These are phyloP conservation scores for Coriolopsis trogii DNA, from an alignment of 1,284 basidiomycete species.

Conservation along the genomic window DNA sequence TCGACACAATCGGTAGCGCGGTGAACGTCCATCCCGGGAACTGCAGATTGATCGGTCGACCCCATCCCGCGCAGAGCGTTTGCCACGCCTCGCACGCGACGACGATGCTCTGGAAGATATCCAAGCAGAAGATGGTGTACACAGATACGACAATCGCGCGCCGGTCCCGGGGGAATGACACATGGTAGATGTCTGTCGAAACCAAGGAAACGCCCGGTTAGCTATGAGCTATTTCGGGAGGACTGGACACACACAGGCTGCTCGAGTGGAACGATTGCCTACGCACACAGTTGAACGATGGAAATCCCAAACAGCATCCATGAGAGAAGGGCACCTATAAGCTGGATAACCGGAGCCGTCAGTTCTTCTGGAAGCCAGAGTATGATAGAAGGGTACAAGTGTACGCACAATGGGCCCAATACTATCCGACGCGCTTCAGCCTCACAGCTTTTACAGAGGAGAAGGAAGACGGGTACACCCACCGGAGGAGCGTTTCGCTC, in stretches of 20 bases:
- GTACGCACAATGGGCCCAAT: slow-evolving; percentile 8
- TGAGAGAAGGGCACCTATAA: slow-evolving; percentile 9
- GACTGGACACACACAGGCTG: too few relatives aligned
- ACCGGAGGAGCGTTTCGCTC: slow-evolving; percentile 7
- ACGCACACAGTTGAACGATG: slow-evolving; percentile 9
- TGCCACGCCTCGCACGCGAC: slow-evolving; percentile 7
- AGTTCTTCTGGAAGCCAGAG: neutral
- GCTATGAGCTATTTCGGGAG: too few relatives aligned
- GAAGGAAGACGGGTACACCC: neutral
- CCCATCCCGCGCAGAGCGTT: slow-evolving; percentile 9
- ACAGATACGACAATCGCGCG: neutral
- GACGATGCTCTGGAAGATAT: slow-evolving; percentile 11
- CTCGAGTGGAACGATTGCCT: neutral
- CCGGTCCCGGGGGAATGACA: slow-evolving; percentile 9
- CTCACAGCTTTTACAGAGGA: neutral
- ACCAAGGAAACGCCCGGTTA: too few relatives aligned
- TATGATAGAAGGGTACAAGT: too few relatives aligned
- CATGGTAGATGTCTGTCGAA: slow-evolving; percentile 13
- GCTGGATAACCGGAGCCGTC: neutral
- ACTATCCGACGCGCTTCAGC: neutral
- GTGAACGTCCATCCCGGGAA: slow-evolving; percentile 11
- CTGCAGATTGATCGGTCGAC: slow-evolving; percentile 3
- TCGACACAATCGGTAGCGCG: slow-evolving; percentile 6
- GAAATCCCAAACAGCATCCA: slow-evolving; percentile 10
- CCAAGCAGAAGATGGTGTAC: slow-evolving; percentile 7